These are phyloP conservation scores for Myrmaecium sp. DNA, from an alignment of 2,329 filamentous ascomycete genomes.

Conservation along the genomic window DNA sequence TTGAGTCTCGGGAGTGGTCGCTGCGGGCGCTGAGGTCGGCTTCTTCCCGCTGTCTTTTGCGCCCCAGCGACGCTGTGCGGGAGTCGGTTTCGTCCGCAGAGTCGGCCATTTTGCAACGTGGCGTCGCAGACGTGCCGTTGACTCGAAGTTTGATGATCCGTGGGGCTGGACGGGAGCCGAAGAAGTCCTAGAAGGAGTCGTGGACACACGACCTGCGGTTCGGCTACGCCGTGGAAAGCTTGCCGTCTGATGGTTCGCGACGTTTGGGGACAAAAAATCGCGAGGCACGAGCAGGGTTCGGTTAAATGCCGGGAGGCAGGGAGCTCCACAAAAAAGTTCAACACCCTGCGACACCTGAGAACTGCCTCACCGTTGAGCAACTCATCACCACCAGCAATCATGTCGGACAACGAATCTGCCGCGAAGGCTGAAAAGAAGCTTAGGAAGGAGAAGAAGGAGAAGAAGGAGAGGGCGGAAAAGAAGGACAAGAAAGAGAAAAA, in stretches of 20 bases:
- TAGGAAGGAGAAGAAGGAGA: conserved; percentile 12
- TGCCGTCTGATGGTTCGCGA: not conserved
- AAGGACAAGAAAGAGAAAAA: conserved; percentile 11
- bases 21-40: not conserved
- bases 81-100: conserved; percentile 19
- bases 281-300: no score
- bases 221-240: not conserved
- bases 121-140: not conserved
- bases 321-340: conserved; percentile 2
- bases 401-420: no score
- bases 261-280: not conserved
- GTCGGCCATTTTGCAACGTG: conserved; percentile 1
- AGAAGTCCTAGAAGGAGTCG: no score
- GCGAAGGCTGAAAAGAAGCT: no score
- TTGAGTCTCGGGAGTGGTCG: not conserved
- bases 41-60: conserved; percentile 8
- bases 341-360: not conserved
- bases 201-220: no score
- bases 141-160: not conserved
- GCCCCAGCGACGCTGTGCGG: conserved; percentile 27
- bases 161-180: not conserved
- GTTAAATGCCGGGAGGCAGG: conserved; percentile 1
- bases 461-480: conserved; percentile 10
- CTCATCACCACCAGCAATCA: conserved; percentile 2
- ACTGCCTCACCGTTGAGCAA: not conserved